Conservation (phyloP, 257 asterid species). For the Capsicum baccatum region DNA sequence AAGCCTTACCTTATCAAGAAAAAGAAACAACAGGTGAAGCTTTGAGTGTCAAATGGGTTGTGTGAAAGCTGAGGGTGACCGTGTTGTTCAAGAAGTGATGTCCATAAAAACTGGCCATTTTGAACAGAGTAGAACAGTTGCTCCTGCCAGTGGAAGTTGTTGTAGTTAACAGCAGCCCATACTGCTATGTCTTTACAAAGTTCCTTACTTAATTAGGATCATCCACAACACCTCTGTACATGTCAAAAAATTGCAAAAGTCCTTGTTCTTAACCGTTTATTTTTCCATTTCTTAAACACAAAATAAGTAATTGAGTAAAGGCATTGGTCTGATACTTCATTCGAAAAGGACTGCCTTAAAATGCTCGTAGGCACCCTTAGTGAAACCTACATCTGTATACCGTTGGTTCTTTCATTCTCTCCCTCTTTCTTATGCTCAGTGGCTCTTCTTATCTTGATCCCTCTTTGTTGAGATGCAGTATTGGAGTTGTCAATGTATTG, state of each 20-base stretch:
- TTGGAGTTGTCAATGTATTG: not conserved
- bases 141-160: slow-evolving; percentile 22
- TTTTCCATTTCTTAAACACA: not conserved
- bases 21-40: not conserved
- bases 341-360: not conserved
- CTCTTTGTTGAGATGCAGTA: not conserved
- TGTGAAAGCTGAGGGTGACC: slow-evolving; percentile 30
- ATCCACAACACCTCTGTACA: not conserved
- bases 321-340: not conserved
- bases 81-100: slow-evolving; percentile 25
- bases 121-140: not conserved
- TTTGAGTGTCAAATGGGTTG: slow-evolving; percentile 7
- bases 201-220: not conserved
- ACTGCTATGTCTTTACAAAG: slow-evolving; percentile 21
- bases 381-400: not conserved
- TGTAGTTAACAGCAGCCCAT: slow-evolving; percentile 4
- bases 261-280: not conserved
- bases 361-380: not conserved
- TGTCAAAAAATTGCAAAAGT: not conserved
- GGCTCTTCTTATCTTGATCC: not conserved
- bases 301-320: not conserved
- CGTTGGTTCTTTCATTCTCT: not conserved
- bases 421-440: not conserved
- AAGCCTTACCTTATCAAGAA: not conserved
- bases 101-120: slow-evolving; percentile 3